These are phyloP conservation scores for Colletotrichum sp. DNA, from an alignment of 2,329 filamentous ascomycete species.

Conservation along the genomic window DNA sequence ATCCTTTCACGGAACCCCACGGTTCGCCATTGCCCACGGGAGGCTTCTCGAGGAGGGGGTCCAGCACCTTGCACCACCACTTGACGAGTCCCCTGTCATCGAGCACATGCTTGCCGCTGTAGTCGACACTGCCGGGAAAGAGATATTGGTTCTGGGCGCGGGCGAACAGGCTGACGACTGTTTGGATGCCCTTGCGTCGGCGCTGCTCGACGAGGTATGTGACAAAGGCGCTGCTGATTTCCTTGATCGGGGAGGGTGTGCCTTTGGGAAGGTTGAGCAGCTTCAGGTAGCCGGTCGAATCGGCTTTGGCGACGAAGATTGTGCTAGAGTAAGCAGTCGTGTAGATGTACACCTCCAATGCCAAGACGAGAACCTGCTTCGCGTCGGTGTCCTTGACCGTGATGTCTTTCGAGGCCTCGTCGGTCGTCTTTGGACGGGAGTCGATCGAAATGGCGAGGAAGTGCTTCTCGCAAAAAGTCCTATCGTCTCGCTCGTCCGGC, in stretches of 20 bases:
- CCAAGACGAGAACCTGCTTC: conserved; percentile 73
- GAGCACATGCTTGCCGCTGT: conserved; percentile 85
- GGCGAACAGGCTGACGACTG: conserved; percentile 89
- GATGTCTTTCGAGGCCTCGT: conserved; percentile 26
- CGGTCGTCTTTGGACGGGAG: conserved; percentile 22
- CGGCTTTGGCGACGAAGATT: conserved; percentile 94
- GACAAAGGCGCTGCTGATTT: conserved; percentile 77
- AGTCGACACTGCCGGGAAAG: conserved; percentile 90
- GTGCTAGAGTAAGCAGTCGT: conserved; percentile 81
- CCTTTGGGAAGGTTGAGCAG: conserved; percentile 67
- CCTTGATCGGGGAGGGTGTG: conserved; percentile 75
- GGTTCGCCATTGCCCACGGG: conserved; percentile 32
- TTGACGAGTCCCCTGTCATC: conserved; percentile 89
- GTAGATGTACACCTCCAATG: conserved; percentile 88
- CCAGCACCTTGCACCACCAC: conserved; percentile 93
- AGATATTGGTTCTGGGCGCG: conserved; percentile 92
- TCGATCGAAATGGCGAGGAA: conserved; percentile 64
- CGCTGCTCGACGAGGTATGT: conserved; percentile 73
- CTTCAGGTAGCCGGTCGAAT: conserved; percentile 88
- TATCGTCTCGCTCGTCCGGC: conserved; percentile 72
- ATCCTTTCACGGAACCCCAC: conserved; percentile 68
- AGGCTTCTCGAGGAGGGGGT: conserved; percentile 69
- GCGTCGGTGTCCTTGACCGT: conserved; percentile 19
- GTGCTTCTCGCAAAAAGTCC: conserved; percentile 87
- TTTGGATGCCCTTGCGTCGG: conserved; percentile 67